Base-by-base conservation (phyloP, 1,284 basidiomycete species). In the Marasmius oreades region DNA sequence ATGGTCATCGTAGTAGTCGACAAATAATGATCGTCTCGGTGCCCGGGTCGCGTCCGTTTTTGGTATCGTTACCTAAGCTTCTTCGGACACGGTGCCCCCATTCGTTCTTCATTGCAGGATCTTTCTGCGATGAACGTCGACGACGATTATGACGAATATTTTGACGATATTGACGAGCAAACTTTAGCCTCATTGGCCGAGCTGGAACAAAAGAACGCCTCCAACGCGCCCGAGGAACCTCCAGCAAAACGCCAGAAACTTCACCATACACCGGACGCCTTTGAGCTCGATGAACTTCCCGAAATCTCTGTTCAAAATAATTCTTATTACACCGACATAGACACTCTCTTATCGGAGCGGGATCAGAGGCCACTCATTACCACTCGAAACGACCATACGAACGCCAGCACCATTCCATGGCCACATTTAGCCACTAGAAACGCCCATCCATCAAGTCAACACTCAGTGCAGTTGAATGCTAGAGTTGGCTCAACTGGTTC, bases 91-190 rank as follows among this genome's bases (percentile, higher is more conserved):
- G 16, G n/a, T 6, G 16, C n/a, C n/a, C n/a, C n/a, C n/a, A n/a
- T n/a, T n/a, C n/a, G 5, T 42, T 20, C 39, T n/a, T 42, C 16
- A 7, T 20, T 42, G 39, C 39, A 20, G 7, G 20, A 11, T 11
- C 12, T 37, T n/a, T 12, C 36, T n/a, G 36, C 36, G 36, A 42
- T 42, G 39, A 16, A 42, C 39, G 39, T 42, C 39, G 39, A 42
- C 39, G 70, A 78, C 62, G 78, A 79, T 69, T 83, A 79, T 31
- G 88, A 90, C 67, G 81, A 86, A 62, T 84, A 85, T 69, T 80
- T 81, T 63, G 83, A 85, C 68, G 83, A 85, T 59, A 71, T 87
- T 62, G 87, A 90, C 66, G 85, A 82, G 46, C 71, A 77, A 59
- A 76, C 81, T 2, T 68, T 89, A 43, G 88, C 86, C 7, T 69